These are phyloP conservation scores for Salvia miltiorrhiza DNA, from an alignment of 257 asterid species.

Conservation along the genomic window DNA sequence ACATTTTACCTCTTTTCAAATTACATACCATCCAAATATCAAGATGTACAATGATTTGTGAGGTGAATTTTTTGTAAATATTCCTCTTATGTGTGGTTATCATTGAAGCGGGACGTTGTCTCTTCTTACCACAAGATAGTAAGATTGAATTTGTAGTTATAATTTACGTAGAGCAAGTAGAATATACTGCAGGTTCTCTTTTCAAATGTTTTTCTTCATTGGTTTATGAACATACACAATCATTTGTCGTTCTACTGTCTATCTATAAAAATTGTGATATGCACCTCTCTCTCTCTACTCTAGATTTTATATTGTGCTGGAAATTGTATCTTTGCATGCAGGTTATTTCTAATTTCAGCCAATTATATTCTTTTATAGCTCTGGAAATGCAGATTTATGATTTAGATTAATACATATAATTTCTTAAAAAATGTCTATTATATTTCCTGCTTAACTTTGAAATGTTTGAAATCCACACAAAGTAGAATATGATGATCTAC, in stretches of 20 bases:
- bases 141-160: background rate
- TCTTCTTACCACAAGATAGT: too few species aligned
- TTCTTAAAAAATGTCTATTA: background rate
- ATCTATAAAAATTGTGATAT: background rate
- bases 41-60: too few species aligned
- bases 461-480: background rate
- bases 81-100: conserved; percentile 56
- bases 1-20: background rate
- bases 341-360: background rate
- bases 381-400: background rate
- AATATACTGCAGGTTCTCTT: background rate
- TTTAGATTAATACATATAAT: background rate
- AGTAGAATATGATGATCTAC: too few species aligned
- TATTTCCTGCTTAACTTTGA: background rate
- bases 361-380: background rate
- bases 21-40: background rate
- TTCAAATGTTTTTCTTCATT: background rate
- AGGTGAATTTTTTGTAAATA: too few species aligned
- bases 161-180: background rate
- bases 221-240: background rate
- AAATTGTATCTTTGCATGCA: too few species aligned
- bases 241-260: background rate
- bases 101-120: too few species aligned
- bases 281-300: background rate
- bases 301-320: too few species aligned